Evolutionary conservation across 495 filamentous ascomycete species (phyloP), one percentile per base, ranked within the genome.

Genomic region (Tuber microsphaerosporum): DNA sequence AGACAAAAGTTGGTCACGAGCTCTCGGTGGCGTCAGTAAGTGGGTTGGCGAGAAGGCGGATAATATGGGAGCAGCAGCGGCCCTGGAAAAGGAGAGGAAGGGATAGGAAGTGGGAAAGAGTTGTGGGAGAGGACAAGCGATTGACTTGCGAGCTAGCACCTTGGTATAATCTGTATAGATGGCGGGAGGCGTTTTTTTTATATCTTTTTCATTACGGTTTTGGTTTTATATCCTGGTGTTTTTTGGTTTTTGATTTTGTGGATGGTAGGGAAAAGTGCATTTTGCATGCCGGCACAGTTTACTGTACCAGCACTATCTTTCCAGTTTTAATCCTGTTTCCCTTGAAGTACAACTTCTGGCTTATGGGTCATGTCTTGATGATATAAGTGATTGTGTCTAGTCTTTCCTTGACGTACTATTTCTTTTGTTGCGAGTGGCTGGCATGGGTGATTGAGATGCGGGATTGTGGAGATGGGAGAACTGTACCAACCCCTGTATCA

Each of bases 1-100:
- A 75, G 78, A 69, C 75, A 79, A 22, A 65, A 71, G 22, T 73
- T 65, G 56, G 56, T 65, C 56, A 8, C 56, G 56, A 34, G 56
- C 56, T 31, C 56, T 65, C 56, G 56, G 56, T 12, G 51, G 51
- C 26, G 12, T 65, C 56, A 34, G 12, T 65, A 65, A 34, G 14
- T 65, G 56, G 56, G 56, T 65, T 65, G 56, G 56, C 26, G 56
- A 65, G 26, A 65, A 65, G 31, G 56, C 56, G 56, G 56, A 26
- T 26, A 26, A 65, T 31, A 65, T 65, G 56, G 56, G 56, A 65
- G 56, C 56, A 65, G 56, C 56, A 65, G 56, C 6, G 12, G 56
- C 26, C 26, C 56, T 31, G 6, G 56, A 65, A 65, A 34, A 34
- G 56, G 56, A 34, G 26, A 65, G 56, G 34, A 65, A 65, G 56